Evolutionary conservation across 345 rosid species (phyloP).

Genomic region (Linum lewisii): DNA sequence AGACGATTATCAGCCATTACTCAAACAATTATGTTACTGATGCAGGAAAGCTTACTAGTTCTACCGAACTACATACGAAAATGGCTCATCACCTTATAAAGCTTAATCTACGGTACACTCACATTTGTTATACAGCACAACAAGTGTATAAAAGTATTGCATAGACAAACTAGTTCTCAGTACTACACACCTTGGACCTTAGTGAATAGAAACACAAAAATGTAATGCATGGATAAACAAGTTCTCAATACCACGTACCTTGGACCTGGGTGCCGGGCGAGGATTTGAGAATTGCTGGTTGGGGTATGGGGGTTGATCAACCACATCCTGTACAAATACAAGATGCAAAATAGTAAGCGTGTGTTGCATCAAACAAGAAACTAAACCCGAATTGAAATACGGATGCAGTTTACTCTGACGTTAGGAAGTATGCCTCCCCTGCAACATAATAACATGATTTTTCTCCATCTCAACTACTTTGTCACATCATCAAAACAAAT

Average conservation of each 20-base stretch:
- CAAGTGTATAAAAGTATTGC: no score
- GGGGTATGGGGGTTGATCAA: conserved; percentile 84
- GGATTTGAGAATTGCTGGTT: conserved; percentile 65
- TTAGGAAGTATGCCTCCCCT: conserved; percentile 97
- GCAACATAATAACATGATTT: conserved; percentile 18
- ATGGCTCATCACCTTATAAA: no score
- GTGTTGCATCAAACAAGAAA: conserved; percentile 9
- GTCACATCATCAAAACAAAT: no score
- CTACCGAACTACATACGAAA: no score
- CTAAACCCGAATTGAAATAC: conserved; percentile 12
- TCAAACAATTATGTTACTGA: no score
- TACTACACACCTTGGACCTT: conserved; percentile 57
- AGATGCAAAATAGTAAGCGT: conserved; percentile 12
- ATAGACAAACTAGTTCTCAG: background rate
- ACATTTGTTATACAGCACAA: no score
- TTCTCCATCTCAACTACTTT: background rate
- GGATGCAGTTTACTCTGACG: conserved; percentile 44
- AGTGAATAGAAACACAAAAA: conserved; percentile 19
- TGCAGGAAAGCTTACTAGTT: no score
- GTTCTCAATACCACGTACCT: conserved; percentile 37
- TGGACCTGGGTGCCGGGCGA: conserved; percentile 61
- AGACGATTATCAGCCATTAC: no score
- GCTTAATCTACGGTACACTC: no score
- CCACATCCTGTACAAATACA: conserved; percentile 50
- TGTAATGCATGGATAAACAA: no score